Evolutionary conservation across 139 green algal species (phyloP).

Genomic region (Chlamydomonas incerta): DNA sequence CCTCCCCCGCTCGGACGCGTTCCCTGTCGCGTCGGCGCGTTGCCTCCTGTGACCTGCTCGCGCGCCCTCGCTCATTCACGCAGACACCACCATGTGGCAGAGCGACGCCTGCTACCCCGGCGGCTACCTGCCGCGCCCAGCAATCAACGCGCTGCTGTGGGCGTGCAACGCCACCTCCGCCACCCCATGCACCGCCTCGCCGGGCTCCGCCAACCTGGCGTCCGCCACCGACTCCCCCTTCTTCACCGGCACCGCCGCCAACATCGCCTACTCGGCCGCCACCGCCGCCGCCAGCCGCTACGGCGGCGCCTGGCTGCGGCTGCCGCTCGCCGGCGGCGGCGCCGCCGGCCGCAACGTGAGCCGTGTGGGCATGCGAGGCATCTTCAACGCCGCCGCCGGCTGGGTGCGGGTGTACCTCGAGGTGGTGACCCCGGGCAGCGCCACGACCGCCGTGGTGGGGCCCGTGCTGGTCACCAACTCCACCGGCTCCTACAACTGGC

Average conservation of each 20-base stretch:
- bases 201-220: not conserved
- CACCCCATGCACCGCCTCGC: not conserved
- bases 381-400: not conserved
- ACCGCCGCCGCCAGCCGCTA: not conserved
- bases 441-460: not conserved
- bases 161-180: conserved; percentile 1
- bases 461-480: not conserved
- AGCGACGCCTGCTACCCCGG: conserved; percentile 24
- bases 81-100: conserved; percentile 40
- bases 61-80: too few species aligned
- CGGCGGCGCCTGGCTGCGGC: not conserved
- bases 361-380: conserved; percentile 1
- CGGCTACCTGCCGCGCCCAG: conserved; percentile 7
- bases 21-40: too few species aligned
- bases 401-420: not conserved
- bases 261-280: not conserved
- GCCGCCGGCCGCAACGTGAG: not conserved
- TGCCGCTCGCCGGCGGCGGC: not conserved
- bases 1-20: too few species aligned
- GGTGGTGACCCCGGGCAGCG: too few species aligned
- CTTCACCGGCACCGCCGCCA: not conserved
- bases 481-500: not conserved
- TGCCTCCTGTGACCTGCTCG: too few species aligned
- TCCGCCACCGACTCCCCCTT: not conserved
- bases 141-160: not conserved